These are phyloP conservation scores for Chlorella sp. DNA, from an alignment of 139 green algal species.

Conservation along the genomic window DNA sequence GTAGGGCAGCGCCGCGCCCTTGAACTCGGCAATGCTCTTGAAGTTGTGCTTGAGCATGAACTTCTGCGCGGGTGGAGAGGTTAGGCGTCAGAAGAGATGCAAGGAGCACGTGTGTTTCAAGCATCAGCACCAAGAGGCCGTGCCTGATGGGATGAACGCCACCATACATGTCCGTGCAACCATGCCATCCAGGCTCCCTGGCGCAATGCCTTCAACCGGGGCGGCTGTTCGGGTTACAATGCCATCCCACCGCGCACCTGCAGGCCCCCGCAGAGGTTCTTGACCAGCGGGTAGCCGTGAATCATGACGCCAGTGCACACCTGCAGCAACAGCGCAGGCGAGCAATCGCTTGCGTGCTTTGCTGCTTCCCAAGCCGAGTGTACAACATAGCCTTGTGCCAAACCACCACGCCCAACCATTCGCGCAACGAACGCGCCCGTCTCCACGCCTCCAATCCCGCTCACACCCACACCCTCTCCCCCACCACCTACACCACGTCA, in stretches of 20 bases:
- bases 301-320: constrained; percentile 98
- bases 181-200: not conserved
- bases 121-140: not conserved
- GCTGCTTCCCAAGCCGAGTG: not conserved
- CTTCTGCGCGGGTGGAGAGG: not conserved
- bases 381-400: not conserved
- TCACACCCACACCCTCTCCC: too few species aligned
- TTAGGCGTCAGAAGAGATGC: not conserved
- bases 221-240: not conserved
- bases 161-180: not conserved
- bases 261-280: constrained; percentile 84
- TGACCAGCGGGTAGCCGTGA: constrained; percentile 88
- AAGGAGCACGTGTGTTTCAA: not conserved
- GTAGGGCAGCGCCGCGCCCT: constrained; percentile 75
- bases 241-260: constrained; percentile 34
- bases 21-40: constrained; percentile 78
- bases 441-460: too few species aligned
- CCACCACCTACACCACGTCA: too few species aligned
- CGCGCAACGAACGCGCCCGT: too few species aligned
- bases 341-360: not conserved
- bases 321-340: constrained; percentile 29
- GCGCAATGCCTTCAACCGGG: too few species aligned
- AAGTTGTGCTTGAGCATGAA: constrained; percentile 73
- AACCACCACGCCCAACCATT: not conserved
- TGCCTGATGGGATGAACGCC: not conserved